phyloP scores from a whole-genome alignment of 1,139 yeast species.

The Candida gigantensis region DNA sequence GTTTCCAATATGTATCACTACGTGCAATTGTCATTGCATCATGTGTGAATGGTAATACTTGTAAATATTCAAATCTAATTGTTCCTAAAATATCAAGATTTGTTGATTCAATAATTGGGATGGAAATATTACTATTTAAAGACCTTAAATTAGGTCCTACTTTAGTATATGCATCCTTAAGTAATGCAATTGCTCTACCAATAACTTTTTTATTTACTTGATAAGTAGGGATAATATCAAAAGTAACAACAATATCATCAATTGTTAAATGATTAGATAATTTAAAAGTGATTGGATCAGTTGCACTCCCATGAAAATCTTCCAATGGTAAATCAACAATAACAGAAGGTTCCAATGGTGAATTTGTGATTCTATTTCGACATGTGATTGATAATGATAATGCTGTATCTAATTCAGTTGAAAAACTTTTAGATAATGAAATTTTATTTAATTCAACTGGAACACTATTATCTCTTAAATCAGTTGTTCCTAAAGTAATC shows the following conservation, averaged over 20 bases:
- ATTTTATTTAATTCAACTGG: conserved; percentile 76
- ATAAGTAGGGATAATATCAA: conserved; percentile 94
- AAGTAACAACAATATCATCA: conserved; percentile 62
- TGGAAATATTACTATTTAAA: conserved; percentile 62
- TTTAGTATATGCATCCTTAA: conserved; percentile 62
- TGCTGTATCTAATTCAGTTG: conserved; percentile 87
- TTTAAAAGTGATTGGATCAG: conserved; percentile 82
- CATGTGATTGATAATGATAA: conserved; percentile 73
- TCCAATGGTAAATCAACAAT: conserved; percentile 82
- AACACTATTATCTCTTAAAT: conserved; percentile 56
- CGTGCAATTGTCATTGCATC: conserved; percentile 66
- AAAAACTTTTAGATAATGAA: conserved; percentile 71
- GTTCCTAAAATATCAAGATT: conserved; percentile 77
- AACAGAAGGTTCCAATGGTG: conserved; percentile 60
- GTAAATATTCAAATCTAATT: conserved; percentile 71
- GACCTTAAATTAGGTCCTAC: conserved; percentile 75
- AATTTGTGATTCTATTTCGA: conserved; percentile 41
- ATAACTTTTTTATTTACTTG: conserved; percentile 54
- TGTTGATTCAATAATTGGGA: conserved; percentile 77
- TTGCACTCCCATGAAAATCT: conserved; percentile 71
- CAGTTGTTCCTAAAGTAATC: conserved; percentile 86
- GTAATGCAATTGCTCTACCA: conserved; percentile 84
- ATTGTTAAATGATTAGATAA: conserved; percentile 51
- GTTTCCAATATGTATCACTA: conserved; percentile 90
- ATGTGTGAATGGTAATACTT: conserved; percentile 75